These are phyloP conservation scores for Piper betle DNA, from an alignment of 164 flowering plant genomes.

Conservation along the genomic window DNA sequence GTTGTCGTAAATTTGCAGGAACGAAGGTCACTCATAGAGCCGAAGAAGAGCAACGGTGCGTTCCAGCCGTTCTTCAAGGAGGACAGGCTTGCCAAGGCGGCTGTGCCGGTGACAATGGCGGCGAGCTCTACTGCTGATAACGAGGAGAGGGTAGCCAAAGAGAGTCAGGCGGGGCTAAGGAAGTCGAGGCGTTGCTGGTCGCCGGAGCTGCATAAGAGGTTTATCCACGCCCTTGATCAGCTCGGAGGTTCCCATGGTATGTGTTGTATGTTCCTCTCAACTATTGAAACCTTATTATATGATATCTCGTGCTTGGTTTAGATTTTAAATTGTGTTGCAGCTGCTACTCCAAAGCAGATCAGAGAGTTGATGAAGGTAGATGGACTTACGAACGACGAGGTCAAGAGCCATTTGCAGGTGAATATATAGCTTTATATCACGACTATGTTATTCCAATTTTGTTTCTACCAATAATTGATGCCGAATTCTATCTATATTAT, in stretches of 20 bases:
- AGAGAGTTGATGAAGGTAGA: conserved; percentile 95
- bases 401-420: conserved; percentile 97
- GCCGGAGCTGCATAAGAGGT: conserved; percentile 71
- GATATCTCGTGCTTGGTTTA: no score
- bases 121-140: conserved; percentile 36
- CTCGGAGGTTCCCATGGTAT: conserved; percentile 91
- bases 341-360: conserved; percentile 91
- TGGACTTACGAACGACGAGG: conserved; percentile 95
- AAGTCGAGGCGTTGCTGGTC: conserved; percentile 87
- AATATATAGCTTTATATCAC: not conserved
- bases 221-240: conserved; percentile 66
- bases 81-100: conserved; percentile 3
- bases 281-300: no score
- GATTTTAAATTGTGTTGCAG: conserved; percentile 18
- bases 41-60: conserved; percentile 52
- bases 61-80: conserved; percentile 51
- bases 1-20: conserved; percentile 14
- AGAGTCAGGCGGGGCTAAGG: conserved; percentile 24
- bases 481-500: no score
- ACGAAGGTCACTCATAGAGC: conserved; percentile 12
- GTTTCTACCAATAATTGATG: not conserved
- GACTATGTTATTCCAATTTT: not conserved
- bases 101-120: no score
- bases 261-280: not conserved
- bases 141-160: conserved; percentile 18